A percentile compares a stretch with the other conserved stretches of the same genome.
Conservation (phyloP, 768 basidiomycete species). For the Butyriboletus loyo region DNA sequence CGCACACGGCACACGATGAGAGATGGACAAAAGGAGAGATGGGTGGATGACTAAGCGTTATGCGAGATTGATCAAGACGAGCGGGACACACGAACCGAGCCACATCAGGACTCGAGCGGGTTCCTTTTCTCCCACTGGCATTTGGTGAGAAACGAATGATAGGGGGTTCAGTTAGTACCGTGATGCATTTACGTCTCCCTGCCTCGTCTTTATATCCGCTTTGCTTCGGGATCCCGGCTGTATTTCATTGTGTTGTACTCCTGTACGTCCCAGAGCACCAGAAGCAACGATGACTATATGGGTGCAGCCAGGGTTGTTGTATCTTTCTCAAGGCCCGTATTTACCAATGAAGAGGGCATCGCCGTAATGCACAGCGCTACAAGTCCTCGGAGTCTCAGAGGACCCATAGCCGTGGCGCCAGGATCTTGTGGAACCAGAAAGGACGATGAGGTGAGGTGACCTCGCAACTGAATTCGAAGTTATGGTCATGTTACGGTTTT, state of each 20-base stretch:
- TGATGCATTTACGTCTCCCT: constrained; percentile 5
- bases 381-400: constrained; percentile 16
- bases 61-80: not conserved
- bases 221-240: not conserved
- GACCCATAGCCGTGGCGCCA: not conserved
- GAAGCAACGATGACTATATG: not conserved
- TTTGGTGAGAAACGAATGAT: constrained; percentile 16
- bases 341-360: not conserved
- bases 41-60: not conserved
- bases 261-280: constrained; percentile 4
- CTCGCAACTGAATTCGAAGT: not conserved
- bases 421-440: not conserved
- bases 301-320: not conserved
- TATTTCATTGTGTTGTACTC: not conserved
- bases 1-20: not conserved
- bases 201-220: not conserved
- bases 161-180: constrained; percentile 15
- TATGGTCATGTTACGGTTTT: too few species aligned
- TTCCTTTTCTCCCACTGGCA: not conserved
- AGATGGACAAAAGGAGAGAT: constrained; percentile 3
- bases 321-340: not conserved
- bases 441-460: not conserved
- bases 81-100: not conserved
- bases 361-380: not conserved
- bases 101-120: not conserved